These are phyloP conservation scores for Penicillium canariense DNA, from an alignment of 495 filamentous ascomycete genomes.

Conservation along the genomic window DNA sequence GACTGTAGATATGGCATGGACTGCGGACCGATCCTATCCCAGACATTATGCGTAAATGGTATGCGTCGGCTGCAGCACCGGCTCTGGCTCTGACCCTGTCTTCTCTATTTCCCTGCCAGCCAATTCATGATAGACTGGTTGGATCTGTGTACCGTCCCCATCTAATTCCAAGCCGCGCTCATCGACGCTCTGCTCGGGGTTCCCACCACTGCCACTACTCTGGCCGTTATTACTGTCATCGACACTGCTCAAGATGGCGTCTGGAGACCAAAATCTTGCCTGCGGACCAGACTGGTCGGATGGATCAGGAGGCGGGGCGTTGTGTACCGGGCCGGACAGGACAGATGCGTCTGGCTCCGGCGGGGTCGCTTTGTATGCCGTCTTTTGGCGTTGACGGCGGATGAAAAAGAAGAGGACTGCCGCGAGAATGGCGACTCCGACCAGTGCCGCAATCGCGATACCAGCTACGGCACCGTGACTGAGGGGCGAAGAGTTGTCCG, in stretches of 20 bases:
- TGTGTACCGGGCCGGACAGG: constrained; percentile 17
- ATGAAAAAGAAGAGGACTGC: constrained; percentile 15
- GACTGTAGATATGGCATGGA: too few relatives aligned
- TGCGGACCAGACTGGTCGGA: constrained; percentile 5
- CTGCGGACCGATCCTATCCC: too few relatives aligned
- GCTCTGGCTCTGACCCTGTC: background rate
- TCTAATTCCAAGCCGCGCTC: constrained; percentile 18
- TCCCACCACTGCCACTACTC: constrained; percentile 9
- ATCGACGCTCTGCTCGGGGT: constrained; percentile 10
- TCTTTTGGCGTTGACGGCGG: constrained; percentile 19
- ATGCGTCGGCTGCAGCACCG: background rate
- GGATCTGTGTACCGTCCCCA: constrained; percentile 11
- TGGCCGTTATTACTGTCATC: constrained; percentile 6
- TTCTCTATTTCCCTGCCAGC: constrained; percentile 6
- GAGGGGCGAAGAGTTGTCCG: constrained; percentile 24
- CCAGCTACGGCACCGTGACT: constrained; percentile 25
- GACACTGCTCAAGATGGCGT: constrained; percentile 3
- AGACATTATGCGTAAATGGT: background rate
- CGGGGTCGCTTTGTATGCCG: constrained; percentile 10
- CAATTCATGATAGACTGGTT: constrained; percentile 21
- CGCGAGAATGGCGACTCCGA: constrained; percentile 17
- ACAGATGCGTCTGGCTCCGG: constrained; percentile 14
- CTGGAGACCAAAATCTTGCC: constrained; percentile 17
- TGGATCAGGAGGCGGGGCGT: constrained; percentile 6
- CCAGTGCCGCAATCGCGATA: constrained; percentile 22